phyloP scores from a whole-genome alignment of 805 yeast species.

The Cyberlindnera americana region DNA sequence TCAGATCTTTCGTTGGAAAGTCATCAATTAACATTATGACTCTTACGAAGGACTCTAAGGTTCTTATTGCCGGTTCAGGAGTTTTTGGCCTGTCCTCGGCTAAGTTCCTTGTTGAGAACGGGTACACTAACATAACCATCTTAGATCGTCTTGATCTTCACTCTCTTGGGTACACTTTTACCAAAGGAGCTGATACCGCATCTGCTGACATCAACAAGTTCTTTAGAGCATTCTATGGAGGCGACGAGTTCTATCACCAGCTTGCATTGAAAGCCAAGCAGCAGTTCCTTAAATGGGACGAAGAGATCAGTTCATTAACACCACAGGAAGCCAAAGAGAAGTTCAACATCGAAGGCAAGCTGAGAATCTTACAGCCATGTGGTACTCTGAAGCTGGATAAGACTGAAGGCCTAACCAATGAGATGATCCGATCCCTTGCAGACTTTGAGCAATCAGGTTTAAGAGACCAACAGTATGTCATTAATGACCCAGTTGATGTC shows the following conservation, averaged over 20 bases:
- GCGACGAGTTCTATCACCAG: slow-evolving; percentile 32
- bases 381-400: slow-evolving; percentile 16
- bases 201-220: slow-evolving; percentile 40
- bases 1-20: too few relatives aligned
- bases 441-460: slow-evolving; percentile 13
- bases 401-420: slow-evolving; percentile 4
- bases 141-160: slow-evolving; percentile 36
- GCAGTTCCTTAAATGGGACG: slow-evolving; percentile 16
- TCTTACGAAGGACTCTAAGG: slow-evolving; percentile 15
- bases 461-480: slow-evolving; percentile 22
- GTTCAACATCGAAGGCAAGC: slow-evolving; percentile 14
- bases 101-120: slow-evolving; percentile 34
- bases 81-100: slow-evolving; percentile 49
- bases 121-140: slow-evolving; percentile 37
- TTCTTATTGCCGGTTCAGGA: slow-evolving; percentile 47
- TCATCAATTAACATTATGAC: too few relatives aligned
- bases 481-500: slow-evolving; percentile 29
- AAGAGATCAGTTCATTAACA: slow-evolving; percentile 5
- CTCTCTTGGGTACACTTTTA: slow-evolving; percentile 27
- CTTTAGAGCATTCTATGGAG: slow-evolving; percentile 36
- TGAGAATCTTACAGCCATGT: slow-evolving; percentile 14
- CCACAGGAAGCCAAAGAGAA: slow-evolving; percentile 13
- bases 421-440: slow-evolving; percentile 6
- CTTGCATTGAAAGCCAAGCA: slow-evolving; percentile 22
- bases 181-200: slow-evolving; percentile 40